Percentiles rank a stretch among this genome's conserved stretches.
phyloP scores from a whole-genome alignment of 1,284 basidiomycete species.

The Irpex lacteus region DNA sequence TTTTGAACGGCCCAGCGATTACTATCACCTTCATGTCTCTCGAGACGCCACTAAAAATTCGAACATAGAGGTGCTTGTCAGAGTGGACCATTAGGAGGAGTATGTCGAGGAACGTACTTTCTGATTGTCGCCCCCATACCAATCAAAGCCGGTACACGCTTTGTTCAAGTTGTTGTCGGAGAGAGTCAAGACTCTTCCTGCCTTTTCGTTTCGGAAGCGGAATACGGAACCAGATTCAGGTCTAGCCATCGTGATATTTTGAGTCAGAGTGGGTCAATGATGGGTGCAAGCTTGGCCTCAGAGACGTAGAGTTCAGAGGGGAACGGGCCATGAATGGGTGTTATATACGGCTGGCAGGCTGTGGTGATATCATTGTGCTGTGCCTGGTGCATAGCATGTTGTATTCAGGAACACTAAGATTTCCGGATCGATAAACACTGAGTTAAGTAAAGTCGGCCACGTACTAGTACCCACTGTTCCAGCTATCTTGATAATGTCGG shows the following conservation, averaged over 20 bases:
- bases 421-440: no score
- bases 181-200: slow-evolving; percentile 49
- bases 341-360: no score
- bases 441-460: no score
- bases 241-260: not conserved
- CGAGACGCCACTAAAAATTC: slow-evolving; percentile 6
- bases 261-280: no score
- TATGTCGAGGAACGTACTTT: slow-evolving; percentile 31
- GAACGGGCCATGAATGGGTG: no score
- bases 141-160: slow-evolving; percentile 47
- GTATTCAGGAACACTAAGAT: no score
- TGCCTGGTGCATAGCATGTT: no score
- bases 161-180: slow-evolving; percentile 56
- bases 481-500: no score
- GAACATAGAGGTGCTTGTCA: not conserved
- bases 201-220: slow-evolving; percentile 47
- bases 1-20: slow-evolving; percentile 39
- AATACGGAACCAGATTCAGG: slow-evolving; percentile 31
- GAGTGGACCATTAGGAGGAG: not conserved
- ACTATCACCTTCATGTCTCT: slow-evolving; percentile 12
- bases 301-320: no score
- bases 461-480: no score
- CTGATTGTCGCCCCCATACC: slow-evolving; percentile 45
- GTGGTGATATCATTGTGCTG: no score
- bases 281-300: no score